A percentile compares a stretch with the other conserved stretches of the same genome.
phyloP scores from a whole-genome alignment of 2,329 filamentous ascomycete genomes.

The Penicillium sp. region DNA sequence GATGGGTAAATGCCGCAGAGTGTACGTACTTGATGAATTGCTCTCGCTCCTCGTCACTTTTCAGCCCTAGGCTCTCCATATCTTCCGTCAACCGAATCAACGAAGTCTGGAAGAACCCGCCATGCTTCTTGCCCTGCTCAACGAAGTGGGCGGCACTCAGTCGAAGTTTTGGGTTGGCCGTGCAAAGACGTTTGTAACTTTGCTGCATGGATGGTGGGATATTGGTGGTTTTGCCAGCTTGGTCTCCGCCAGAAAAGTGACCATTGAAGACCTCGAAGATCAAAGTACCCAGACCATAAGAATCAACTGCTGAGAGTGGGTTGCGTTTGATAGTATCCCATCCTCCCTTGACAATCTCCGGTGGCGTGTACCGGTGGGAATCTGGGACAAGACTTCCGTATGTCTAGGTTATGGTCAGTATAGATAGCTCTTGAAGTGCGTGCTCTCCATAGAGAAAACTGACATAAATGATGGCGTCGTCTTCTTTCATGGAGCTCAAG shows the following conservation, averaged over 20 bases:
- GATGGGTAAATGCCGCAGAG: neutral
- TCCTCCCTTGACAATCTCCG: slow-evolving; percentile 82
- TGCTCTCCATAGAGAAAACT: slow-evolving; percentile 19
- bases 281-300: slow-evolving; percentile 82
- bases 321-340: slow-evolving; percentile 89
- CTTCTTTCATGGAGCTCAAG: slow-evolving; percentile 92
- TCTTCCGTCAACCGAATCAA: slow-evolving; percentile 91
- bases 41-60: slow-evolving; percentile 81
- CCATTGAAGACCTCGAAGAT: slow-evolving; percentile 94
- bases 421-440: neutral
- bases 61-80: slow-evolving; percentile 89
- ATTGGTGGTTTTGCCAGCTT: slow-evolving; percentile 81
- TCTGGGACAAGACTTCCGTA: slow-evolving; percentile 89
- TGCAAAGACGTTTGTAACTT: slow-evolving; percentile 86
- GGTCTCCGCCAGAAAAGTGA: slow-evolving; percentile 73
- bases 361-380: slow-evolving; percentile 79
- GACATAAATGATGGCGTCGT: slow-evolving; percentile 89
- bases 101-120: slow-evolving; percentile 90
- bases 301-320: slow-evolving; percentile 79
- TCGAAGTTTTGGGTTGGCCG: slow-evolving; percentile 85
- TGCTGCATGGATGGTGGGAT: slow-evolving; percentile 87
- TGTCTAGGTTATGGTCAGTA: slow-evolving; percentile 57
- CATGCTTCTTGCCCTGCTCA: slow-evolving; percentile 80
- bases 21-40: slow-evolving; percentile 72
- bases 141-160: slow-evolving; percentile 84